Percentiles rank a stretch among this genome's conserved stretches.
Conservation (phyloP, 1,139 yeast species). For the Suhomyces maxii region DNA sequence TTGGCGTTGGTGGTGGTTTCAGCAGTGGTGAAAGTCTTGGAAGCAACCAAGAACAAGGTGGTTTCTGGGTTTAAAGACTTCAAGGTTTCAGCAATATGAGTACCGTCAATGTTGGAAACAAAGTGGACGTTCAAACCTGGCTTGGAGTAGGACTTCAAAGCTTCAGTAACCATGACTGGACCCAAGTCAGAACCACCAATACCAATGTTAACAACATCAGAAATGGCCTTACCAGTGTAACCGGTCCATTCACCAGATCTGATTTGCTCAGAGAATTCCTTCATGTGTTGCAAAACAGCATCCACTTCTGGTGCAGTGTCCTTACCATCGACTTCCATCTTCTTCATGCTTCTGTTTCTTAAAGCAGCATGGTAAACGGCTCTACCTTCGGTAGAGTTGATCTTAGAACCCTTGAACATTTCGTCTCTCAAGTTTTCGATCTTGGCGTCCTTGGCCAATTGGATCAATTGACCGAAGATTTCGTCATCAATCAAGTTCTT, state of each 20-base stretch:
- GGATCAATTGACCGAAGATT: slow-evolving; percentile 61
- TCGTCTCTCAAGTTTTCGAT: slow-evolving; percentile 86
- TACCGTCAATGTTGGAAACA: slow-evolving; percentile 97
- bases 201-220: slow-evolving; percentile 95
- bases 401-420: slow-evolving; percentile 89
- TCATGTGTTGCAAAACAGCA: slow-evolving; percentile 89
- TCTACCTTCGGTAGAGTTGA: slow-evolving; percentile 93
- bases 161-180: slow-evolving; percentile 99
- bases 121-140: slow-evolving; percentile 80
- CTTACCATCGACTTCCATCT: slow-evolving; percentile 84
- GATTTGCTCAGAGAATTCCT: slow-evolving; percentile 84
- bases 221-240: slow-evolving; percentile 90
- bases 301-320: slow-evolving; percentile 91
- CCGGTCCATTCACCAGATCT: slow-evolving; percentile 97
- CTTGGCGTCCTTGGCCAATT: slow-evolving; percentile 86
- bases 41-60: slow-evolving; percentile 90
- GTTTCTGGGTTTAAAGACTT: slow-evolving; percentile 82
- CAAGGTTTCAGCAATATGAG: slow-evolving; percentile 90
- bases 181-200: slow-evolving; percentile 99
- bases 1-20: slow-evolving; percentile 96
- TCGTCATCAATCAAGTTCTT: slow-evolving; percentile 91
- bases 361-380: slow-evolving; percentile 97
- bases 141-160: slow-evolving; percentile 84
- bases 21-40: slow-evolving; percentile 98
- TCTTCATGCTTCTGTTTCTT: slow-evolving; percentile 83